Evolutionary conservation across 2,329 filamentous ascomycete species (phyloP).

Genomic region (Capronia epimyces): DNA sequence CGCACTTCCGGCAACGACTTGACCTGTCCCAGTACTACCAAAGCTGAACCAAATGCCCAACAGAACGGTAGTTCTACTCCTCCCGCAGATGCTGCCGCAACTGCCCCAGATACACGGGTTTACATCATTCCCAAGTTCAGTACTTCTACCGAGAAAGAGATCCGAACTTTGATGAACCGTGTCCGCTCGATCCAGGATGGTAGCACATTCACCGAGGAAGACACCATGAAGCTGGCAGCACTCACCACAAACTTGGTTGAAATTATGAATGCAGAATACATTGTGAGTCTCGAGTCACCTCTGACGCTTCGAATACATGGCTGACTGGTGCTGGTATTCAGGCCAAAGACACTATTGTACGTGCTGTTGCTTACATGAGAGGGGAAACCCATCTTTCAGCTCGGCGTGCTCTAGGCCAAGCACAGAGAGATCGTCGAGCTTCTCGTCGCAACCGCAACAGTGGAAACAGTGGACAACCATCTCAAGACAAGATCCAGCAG

Average conservation of each 20-base stretch:
- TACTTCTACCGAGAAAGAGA: neutral
- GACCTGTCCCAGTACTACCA: neutral
- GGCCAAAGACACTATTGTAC: constrained; percentile 14
- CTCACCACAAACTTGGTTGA: constrained; percentile 10
- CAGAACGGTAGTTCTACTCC: neutral
- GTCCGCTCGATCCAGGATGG: neutral
- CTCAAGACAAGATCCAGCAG: neutral
- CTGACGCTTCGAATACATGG: neutral
- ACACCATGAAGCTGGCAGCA: constrained; percentile 1
- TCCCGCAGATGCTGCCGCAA: neutral
- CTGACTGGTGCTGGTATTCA: neutral
- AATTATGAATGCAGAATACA: constrained; percentile 12
- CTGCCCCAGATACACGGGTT: neutral
- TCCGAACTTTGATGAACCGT: neutral
- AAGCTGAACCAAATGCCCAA: neutral
- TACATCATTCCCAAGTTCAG: neutral
- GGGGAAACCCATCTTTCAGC: neutral
- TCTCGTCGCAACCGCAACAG: neutral
- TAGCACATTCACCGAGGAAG: neutral
- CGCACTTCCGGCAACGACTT: neutral
- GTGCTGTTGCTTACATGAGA: constrained; percentile 10
- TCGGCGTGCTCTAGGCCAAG: neutral
- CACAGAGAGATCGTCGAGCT: constrained; percentile 2
- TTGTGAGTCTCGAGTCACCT: constrained; percentile 3
- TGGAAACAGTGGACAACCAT: neutral